A percentile compares a stretch with the other conserved stretches of the same genome.
These are phyloP conservation scores for Microcyclosporella mali DNA, from an alignment of 2,329 filamentous ascomycete species.

Conservation along the genomic window DNA sequence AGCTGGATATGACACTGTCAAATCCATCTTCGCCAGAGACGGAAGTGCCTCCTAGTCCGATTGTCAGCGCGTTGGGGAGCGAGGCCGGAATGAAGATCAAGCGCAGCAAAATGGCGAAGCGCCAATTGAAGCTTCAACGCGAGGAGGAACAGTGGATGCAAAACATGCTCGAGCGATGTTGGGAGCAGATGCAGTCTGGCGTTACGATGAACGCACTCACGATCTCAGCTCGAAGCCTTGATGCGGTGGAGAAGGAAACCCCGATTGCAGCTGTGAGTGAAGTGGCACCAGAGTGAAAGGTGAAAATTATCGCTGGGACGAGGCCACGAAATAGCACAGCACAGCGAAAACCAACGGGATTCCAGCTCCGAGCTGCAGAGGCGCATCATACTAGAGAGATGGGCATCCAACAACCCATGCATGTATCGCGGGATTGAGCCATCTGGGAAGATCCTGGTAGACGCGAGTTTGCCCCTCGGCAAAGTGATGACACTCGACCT, in stretches of 20 bases:
- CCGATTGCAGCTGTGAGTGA: constrained; percentile 18
- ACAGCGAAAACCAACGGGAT: too few relatives aligned
- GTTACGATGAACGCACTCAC: constrained; percentile 1
- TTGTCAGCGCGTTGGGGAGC: constrained; percentile 23
- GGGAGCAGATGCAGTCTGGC: constrained; percentile 30
- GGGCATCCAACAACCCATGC: too few relatives aligned
- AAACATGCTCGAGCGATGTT: constrained; percentile 39
- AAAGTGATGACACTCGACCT: too few relatives aligned
- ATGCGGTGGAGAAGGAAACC: constrained; percentile 19
- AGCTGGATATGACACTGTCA: constrained; percentile 32
- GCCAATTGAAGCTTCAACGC: constrained; percentile 39
- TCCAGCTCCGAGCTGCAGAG: too few relatives aligned
- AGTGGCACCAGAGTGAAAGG: constrained; percentile 17
- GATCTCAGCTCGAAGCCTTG: constrained; percentile 16
- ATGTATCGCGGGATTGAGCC: too few relatives aligned
- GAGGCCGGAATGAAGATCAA: constrained; percentile 31
- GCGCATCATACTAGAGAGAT: too few relatives aligned
- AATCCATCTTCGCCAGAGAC: constrained; percentile 21
- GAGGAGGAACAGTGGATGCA: constrained; percentile 41
- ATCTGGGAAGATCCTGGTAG: too few relatives aligned
- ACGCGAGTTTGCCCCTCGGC: too few relatives aligned
- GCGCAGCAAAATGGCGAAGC: constrained; percentile 40
- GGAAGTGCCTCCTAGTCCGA: constrained; percentile 16
- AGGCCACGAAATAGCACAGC: too few relatives aligned
- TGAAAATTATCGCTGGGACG: background rate